These are phyloP conservation scores for Shiraia sp. DNA, from an alignment of 2,329 filamentous ascomycete species.

Conservation along the genomic window DNA sequence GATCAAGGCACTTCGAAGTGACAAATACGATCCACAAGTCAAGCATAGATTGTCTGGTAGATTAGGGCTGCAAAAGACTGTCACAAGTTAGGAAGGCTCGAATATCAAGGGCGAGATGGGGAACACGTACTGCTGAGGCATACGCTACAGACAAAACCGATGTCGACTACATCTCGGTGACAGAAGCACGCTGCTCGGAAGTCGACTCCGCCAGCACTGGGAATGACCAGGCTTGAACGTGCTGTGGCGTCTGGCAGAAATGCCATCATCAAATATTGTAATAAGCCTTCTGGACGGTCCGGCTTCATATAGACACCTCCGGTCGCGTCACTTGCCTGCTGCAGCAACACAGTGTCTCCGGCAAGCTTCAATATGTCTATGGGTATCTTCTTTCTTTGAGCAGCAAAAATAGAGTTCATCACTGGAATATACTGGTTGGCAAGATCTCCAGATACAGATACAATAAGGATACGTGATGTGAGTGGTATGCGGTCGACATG, in stretches of 20 bases:
- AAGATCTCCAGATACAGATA: conserved; percentile 87
- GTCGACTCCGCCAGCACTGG: conserved; percentile 85
- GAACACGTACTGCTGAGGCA: conserved; percentile 76
- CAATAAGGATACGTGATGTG: conserved; percentile 81
- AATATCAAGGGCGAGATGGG: not conserved
- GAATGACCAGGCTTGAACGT: conserved; percentile 70
- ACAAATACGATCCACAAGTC: conserved; percentile 46
- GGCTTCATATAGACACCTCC: conserved; percentile 70
- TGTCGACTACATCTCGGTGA: conserved; percentile 85
- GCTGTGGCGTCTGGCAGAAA: conserved; percentile 75
- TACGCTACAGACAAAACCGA: conserved; percentile 94
- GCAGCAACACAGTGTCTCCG: conserved; percentile 86
- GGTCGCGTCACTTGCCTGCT: conserved; percentile 82
- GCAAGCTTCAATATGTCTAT: conserved; percentile 90
- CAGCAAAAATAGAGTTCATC: conserved; percentile 98
- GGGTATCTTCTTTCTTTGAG: conserved; percentile 82
- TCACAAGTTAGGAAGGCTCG: conserved; percentile 5
- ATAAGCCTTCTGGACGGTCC: conserved; percentile 60
- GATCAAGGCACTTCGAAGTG: conserved; percentile 37
- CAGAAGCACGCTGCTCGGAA: conserved; percentile 99
- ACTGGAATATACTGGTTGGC: conserved; percentile 93
- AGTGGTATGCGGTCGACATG: conserved; percentile 54
- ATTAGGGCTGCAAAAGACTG: conserved; percentile 43
- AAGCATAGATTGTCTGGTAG: conserved; percentile 42
- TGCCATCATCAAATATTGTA: conserved; percentile 94